Conservation (phyloP, 1,284 basidiomycete genomes). For the Thelephora terrestris region DNA sequence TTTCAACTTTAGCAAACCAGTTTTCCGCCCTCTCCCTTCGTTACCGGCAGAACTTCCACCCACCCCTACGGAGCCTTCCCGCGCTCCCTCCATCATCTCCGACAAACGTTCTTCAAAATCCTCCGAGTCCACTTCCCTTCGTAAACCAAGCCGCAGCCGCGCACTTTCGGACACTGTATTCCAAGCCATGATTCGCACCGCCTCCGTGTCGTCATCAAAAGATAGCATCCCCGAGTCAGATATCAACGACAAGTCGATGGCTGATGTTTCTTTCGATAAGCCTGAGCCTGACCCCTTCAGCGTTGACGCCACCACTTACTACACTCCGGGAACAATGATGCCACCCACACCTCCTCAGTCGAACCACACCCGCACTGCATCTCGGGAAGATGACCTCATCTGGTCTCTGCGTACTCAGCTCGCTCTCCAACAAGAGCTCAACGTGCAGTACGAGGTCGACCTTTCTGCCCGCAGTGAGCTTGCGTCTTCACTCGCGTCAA, state of each 20-base stretch:
- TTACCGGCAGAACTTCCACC: conserved; percentile 16
- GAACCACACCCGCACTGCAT: conserved; percentile 46
- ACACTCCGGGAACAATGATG: conserved; percentile 59
- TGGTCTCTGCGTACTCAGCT: conserved; percentile 63
- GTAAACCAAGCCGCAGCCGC: conserved; percentile 30
- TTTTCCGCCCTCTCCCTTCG: conserved; percentile 31
- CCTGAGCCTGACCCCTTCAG: conserved; percentile 50
- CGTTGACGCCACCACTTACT: conserved; percentile 63
- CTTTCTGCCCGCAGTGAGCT: conserved; percentile 60
- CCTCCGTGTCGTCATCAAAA: conserved; percentile 7
- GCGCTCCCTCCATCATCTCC: neutral
- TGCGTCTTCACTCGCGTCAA: conserved; percentile 46
- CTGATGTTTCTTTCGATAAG: conserved; percentile 28
- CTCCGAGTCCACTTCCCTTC: conserved; percentile 14
- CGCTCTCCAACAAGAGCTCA: conserved; percentile 57
- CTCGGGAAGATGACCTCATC: conserved; percentile 59
- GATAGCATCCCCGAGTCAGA: conserved; percentile 38
- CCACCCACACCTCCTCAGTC: conserved; percentile 51
- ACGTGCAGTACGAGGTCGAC: conserved; percentile 64
- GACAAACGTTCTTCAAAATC: conserved; percentile 11
- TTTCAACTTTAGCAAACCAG: conserved; percentile 50
- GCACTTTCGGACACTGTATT: conserved; percentile 54
- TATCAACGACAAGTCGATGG: conserved; percentile 46
- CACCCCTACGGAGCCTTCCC: conserved; percentile 17
- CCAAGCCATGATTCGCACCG: conserved; percentile 32